Evolutionary conservation across 139 green algal genomes (phyloP), one percentile per base, ranked within the genome.

Genomic region (Micractinium conductrix): DNA sequence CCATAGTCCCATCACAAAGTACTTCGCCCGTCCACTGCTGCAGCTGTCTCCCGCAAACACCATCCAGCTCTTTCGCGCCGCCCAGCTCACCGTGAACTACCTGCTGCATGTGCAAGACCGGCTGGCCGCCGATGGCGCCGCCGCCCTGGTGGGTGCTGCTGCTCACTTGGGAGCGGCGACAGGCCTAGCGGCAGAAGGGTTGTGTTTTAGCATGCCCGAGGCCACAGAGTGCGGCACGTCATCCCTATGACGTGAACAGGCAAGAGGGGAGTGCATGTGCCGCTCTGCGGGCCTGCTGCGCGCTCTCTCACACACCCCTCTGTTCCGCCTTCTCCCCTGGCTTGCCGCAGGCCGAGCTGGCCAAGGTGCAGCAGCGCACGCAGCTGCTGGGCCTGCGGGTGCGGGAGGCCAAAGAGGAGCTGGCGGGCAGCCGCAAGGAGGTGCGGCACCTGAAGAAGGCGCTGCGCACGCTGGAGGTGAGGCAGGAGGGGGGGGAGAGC

Each of bases 61-160:
- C 58, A 35, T 37, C 33, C 65, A 81, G 82, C 74, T 96, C 8
- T 96, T 96, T 78, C 85, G 93, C 21, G 88, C 95, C 1, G 84
- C 89, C 19, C 94, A 97, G 93, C 91, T 97, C 74, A 91, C 92
- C 30, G 80, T 94, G 14, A 91, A 96, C 85, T 97, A 97, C 79
- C 85, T 97, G 84, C 90, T 97, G 60, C 92, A 96, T 60, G 93
- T 96, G 16, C 94, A 97, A 81, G 91, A 96, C 72, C 91, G 89
- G 72, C 86, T 97, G 10, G 62, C 84, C 37, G 60, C 62, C 22
- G 83, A 87, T 28, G 63, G 33, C 38, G 38, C 44, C 65, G 28
- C 37, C 30, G 42, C 68, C 53, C 74, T 84, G 81, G 81, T 86
- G 28, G 76, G 38, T 33, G 48, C 42, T 45, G 53, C 16, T 9